phyloP scores from a whole-genome alignment of 1,284 basidiomycete genomes.

The Trametes hirsuta region DNA sequence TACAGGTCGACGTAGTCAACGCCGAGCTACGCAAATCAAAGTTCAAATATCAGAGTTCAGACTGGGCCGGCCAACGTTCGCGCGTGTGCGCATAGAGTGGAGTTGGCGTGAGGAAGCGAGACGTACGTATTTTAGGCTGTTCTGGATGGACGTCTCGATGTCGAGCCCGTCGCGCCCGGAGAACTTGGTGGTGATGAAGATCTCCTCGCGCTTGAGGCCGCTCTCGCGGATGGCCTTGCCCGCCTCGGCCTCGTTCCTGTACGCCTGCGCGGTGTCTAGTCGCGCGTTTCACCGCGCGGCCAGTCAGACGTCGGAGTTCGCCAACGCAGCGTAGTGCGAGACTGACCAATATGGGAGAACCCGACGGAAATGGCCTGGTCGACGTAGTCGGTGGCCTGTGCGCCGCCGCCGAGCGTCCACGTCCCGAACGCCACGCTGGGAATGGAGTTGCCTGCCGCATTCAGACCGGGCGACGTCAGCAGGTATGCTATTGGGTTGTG shows the following conservation, averaged over 20 bases:
- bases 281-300: too few species aligned
- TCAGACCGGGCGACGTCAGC: neutral
- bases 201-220: slow-evolving; percentile 38
- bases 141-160: slow-evolving; percentile 37
- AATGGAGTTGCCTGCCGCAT: slow-evolving; percentile 43
- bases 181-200: slow-evolving; percentile 56
- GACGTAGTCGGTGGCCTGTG: slow-evolving; percentile 34
- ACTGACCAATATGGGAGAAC: slow-evolving; percentile 35
- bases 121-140: slow-evolving; percentile 35
- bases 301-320: too few species aligned
- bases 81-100: neutral
- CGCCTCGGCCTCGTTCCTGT: slow-evolving; percentile 45
- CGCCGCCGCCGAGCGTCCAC: slow-evolving; percentile 49
- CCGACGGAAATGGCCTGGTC: slow-evolving; percentile 37
- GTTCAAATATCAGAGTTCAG: neutral
- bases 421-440: slow-evolving; percentile 61
- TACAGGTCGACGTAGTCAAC: slow-evolving; percentile 75
- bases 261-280: slow-evolving; percentile 38
- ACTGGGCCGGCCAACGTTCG: neutral
- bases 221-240: slow-evolving; percentile 41
- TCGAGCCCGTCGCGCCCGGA: slow-evolving; percentile 49
- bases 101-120: neutral
- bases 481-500: neutral
- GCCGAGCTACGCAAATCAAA: slow-evolving; percentile 50
- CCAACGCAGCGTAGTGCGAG: too few species aligned